These are phyloP conservation scores for Monilinia fructigena DNA, from an alignment of 2,329 filamentous ascomycete genomes.

Conservation along the genomic window DNA sequence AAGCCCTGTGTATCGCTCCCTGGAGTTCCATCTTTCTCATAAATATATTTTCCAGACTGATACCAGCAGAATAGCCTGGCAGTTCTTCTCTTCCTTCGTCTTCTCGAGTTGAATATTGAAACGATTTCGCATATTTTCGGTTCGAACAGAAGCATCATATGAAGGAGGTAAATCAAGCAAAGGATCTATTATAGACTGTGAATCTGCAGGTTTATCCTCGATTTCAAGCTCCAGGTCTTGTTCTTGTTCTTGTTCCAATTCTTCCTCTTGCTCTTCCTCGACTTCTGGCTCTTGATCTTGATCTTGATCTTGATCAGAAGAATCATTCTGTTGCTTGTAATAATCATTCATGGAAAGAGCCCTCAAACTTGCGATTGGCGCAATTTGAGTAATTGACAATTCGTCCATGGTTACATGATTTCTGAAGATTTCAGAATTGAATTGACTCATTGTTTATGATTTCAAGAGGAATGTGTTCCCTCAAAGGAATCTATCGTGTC, in stretches of 20 bases:
- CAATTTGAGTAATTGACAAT: not conserved
- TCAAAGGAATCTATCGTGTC: conserved; percentile 2
- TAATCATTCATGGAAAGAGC: conserved; percentile 20
- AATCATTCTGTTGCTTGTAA: conserved; percentile 15
- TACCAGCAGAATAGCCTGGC: conserved; percentile 57
- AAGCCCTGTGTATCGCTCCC: conserved; percentile 60
- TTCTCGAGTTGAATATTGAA: conserved; percentile 40
- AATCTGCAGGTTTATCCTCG: conserved; percentile 6
- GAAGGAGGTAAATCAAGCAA: conserved; percentile 29
- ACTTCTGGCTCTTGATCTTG: conserved; percentile 7
- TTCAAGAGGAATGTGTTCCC: not conserved
- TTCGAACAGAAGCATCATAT: conserved; percentile 30
- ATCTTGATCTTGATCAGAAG: conserved; percentile 12
- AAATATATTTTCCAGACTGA: conserved; percentile 57
- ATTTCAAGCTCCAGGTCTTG: not conserved
- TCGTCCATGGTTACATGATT: conserved; percentile 23
- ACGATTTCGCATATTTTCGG: conserved; percentile 25
- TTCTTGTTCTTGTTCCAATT: conserved; percentile 1
- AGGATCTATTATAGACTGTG: not conserved
- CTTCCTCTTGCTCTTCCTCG: conserved; percentile 14
- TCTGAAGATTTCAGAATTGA: conserved; percentile 2
- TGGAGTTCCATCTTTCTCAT: conserved; percentile 65
- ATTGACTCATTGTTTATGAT: conserved; percentile 18
- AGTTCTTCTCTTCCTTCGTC: conserved; percentile 48
- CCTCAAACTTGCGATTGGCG: conserved; percentile 1